phyloP scores from a whole-genome alignment of 768 basidiomycete genomes.

The Hypsizygus marmoreus region DNA sequence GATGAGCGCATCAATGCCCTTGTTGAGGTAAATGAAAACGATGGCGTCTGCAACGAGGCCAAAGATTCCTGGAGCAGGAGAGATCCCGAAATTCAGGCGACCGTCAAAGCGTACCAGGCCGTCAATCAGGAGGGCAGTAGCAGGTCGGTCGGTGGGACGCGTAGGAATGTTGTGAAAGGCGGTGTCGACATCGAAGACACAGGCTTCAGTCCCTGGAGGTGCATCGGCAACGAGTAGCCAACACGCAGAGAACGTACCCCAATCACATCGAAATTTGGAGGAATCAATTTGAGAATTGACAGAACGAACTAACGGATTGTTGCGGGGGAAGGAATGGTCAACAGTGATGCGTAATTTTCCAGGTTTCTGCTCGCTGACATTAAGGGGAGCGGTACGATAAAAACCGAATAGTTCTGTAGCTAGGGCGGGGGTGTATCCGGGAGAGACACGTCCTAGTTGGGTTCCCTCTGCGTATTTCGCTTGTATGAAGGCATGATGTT shows the following conservation, averaged over 20 bases:
- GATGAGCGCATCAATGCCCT: conserved; percentile 19
- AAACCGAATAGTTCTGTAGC: conserved; percentile 22
- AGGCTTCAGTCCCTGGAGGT: background rate
- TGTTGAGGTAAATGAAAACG: conserved; percentile 17
- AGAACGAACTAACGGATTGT: conserved; percentile 1
- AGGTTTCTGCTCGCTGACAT: conserved; percentile 22
- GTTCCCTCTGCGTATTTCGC: conserved; percentile 17
- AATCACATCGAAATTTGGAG: conserved; percentile 3
- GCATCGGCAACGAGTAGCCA: background rate
- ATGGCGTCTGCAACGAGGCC: conserved; percentile 32
- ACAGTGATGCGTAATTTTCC: conserved; percentile 26
- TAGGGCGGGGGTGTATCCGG: conserved; percentile 9
- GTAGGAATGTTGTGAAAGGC: conserved; percentile 3
- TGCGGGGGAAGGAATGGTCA: conserved; percentile 23
- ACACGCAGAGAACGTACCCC: background rate
- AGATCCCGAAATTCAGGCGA: conserved; percentile 22
- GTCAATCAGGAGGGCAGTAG: background rate
- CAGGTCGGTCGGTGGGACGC: background rate
- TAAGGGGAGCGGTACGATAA: conserved; percentile 27
- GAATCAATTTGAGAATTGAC: conserved; percentile 5
- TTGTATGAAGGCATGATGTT: conserved; percentile 11
- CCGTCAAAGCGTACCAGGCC: conserved; percentile 9
- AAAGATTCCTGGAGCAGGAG: conserved; percentile 29
- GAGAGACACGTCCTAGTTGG: conserved; percentile 13
- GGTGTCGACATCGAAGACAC: background rate